Base-by-base conservation (phyloP, 1,139 yeast genomes). In the Yamadazyma sp. region DNA sequence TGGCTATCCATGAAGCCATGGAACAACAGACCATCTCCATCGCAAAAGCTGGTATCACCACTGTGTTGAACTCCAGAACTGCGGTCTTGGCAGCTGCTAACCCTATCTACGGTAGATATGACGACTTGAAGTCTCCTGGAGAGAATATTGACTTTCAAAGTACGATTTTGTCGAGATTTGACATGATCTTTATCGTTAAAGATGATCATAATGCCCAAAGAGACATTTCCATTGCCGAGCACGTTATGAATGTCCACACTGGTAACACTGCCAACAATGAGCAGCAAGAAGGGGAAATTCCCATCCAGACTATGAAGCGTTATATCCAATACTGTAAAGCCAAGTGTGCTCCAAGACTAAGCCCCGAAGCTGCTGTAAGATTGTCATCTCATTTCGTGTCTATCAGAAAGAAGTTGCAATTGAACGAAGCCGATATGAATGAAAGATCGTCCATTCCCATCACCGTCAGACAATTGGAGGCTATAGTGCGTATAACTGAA, bases 1-100 rank as follows among this genome's bases (percentile, higher is more conserved):
- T 92, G 27, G 98, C 98, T 0, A 94, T 92, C 52, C 99, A 92
- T 62, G 99, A 92, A 72, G 98, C 98, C 7, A 92, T 92, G 99
- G 99, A 92, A 69, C 99, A 92, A 64, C 99, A 92, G 65, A 92
- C 98, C 0, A 92, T 92, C 49, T 90, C 97, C n/a, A 89, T 92
- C 59, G 98, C 98, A 33, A 92, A 92, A 61, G 99, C 99, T 8
- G 99, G 99, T 61, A 92, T 92, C 52, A 92, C 97, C 3, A 94
- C 99, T 0, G 89, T 92, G 41, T 74, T 92, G 49, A 92, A 92
- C 61, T 90, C 98, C 2, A 77, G 99, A 66, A 92, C 98, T 1
- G 83, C 96, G 29, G 98, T 94, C 1, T 70, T 94, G 37, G 98
- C 98, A 0, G 98, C 98, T 18, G 98, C 98, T 5, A 94, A 94